Percentiles rank a stretch among this genome's conserved stretches.
Conservation (phyloP, 257 asterid species). For the Solanum bukasovii region DNA sequence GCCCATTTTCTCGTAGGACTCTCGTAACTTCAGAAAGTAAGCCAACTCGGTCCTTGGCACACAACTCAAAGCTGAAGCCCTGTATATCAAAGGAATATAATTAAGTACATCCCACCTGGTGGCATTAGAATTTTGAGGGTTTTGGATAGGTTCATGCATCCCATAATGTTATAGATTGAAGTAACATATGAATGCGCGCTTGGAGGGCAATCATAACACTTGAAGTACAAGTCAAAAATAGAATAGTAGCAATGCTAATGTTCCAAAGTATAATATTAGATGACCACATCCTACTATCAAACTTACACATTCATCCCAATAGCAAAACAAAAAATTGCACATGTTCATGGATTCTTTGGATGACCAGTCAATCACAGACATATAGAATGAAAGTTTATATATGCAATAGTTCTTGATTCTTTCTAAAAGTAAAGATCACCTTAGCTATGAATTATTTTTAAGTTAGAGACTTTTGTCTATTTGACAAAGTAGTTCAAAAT, state of each 20-base stretch:
- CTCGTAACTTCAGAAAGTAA: constrained; percentile 85
- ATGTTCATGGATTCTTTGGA: not conserved
- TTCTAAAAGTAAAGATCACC: not conserved
- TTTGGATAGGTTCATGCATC: not conserved
- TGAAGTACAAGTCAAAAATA: not conserved
- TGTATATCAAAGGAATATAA: constrained; percentile 9
- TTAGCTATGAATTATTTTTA: not conserved
- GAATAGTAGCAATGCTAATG: not conserved
- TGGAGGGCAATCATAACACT: not conserved
- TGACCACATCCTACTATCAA: not conserved
- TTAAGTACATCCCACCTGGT: not conserved
- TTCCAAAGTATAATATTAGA: not conserved
- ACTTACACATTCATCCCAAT: not conserved
- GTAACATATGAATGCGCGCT: not conserved
- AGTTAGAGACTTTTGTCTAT: not conserved
- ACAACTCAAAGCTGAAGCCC: constrained; percentile 80
- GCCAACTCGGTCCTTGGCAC: constrained; percentile 96
- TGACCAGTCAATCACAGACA: not conserved
- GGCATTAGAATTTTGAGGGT: not conserved
- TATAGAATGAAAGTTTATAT: not conserved
- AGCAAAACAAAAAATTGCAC: not conserved
- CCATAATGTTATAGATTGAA: not conserved
- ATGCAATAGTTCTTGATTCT: not conserved
- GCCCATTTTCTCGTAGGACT: constrained; percentile 77
- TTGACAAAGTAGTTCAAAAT: not conserved